Base-by-base conservation (phyloP, 345 rosid species). In the Carallia brachiata region DNA sequence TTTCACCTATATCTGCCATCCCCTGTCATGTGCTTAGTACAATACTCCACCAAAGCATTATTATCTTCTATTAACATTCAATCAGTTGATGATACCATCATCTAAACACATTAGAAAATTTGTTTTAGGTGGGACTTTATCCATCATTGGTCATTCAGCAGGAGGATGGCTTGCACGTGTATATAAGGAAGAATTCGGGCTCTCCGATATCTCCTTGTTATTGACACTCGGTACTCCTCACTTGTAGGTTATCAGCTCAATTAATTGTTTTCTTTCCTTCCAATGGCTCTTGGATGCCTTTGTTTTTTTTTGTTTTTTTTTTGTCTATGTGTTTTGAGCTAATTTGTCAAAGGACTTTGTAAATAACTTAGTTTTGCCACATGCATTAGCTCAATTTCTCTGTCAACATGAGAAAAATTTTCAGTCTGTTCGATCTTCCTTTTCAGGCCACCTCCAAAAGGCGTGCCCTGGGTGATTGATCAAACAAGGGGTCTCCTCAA, bases 131-230 rank as follows among this genome's bases (percentile, higher is more conserved):
- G 83, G 83, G 77, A 74, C 72, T 55, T 62, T 89, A 63, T 90
- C 95, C 53, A 68, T 94, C 83, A 88, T 94, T 59, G 98, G 98
- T 27, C 97, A 94, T 80, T 94, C 97, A 19, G 98, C 96, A 5
- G 97, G 97, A 75, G 98, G 98, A 66, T 91, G 98, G 98, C 97
- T 94, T 66, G 98, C 97, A 30, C 87, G 97, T 17, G 87, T 91
- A 48, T 94, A 89, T 82, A 77, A 90, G 90, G 91, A 90, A 80
- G 96, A 94, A 82, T 89, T 83, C 13, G 88, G 92, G 77, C 47
- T 61, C 28, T 77, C 87, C 36, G 83, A 89, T 63, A 74, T 93
- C 73, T 83, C 90, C 36, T 77, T 93, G 87, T 64, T 90, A 67
- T 73, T 93, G 79, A 93, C 98, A 58, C 94, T 93, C 61, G 98